Conservation (phyloP, 225 moss, liverwort and hornwort species). For the Ulota crispa region DNA sequence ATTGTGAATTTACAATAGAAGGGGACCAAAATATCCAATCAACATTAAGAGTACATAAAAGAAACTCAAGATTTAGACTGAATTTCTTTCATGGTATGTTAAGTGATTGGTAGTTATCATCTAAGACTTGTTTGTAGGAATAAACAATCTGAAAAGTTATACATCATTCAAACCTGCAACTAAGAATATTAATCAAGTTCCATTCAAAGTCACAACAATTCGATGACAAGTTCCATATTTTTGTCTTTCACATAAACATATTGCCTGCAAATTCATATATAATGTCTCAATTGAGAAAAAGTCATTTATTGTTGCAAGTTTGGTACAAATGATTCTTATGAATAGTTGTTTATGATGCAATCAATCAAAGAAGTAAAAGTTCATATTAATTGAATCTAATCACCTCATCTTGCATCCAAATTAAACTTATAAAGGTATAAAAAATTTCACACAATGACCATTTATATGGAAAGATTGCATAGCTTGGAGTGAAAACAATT, state of each 20-base stretch:
- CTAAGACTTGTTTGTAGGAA: neutral
- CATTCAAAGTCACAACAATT: conserved; percentile 71
- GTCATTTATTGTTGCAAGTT: too few relatives aligned
- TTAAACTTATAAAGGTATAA: neutral
- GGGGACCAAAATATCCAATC: too few relatives aligned
- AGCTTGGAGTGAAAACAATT: too few relatives aligned
- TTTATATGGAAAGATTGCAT: neutral
- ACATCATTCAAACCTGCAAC: neutral
- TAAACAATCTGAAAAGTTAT: neutral
- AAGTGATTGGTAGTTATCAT: neutral
- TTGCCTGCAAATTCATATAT: conserved; percentile 34
- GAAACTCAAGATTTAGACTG: too few relatives aligned
- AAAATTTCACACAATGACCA: neutral
- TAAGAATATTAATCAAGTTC: conserved; percentile 24
- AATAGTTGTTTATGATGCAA: neutral
- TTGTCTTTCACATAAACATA: conserved; percentile 67
- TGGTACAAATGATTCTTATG: neutral
- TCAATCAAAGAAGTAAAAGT: neutral
- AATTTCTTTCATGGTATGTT: too few relatives aligned
- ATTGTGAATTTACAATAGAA: too few relatives aligned
- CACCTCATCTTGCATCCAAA: neutral
- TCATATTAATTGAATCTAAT: neutral
- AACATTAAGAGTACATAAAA: too few relatives aligned
- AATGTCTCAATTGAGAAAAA: too few relatives aligned
- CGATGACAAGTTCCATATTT: conserved; percentile 58